Percentiles rank a stretch among this genome's conserved stretches.
Conservation (phyloP, 805 yeast species). For the Blastobotrys attinorum region DNA sequence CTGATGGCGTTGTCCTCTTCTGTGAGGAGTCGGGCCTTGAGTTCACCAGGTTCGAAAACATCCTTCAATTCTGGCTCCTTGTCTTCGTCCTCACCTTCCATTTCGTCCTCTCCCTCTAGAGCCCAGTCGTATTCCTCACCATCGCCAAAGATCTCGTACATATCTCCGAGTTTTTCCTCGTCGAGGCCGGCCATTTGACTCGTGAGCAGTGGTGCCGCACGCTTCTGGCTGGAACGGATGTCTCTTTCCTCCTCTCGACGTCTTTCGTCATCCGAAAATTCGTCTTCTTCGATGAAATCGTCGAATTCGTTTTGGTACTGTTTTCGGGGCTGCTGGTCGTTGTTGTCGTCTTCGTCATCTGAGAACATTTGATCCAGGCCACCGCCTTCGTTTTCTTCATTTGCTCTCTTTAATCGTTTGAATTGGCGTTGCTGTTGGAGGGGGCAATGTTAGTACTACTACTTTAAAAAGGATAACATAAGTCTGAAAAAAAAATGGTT, state of each 20-base stretch:
- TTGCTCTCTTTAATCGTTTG: constrained; percentile 73
- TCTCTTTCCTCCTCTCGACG: constrained; percentile 45
- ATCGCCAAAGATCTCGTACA: constrained; percentile 92
- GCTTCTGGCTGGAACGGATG: constrained; percentile 27
- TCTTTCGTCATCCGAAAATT: constrained; percentile 81
- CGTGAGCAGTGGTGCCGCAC: constrained; percentile 13
- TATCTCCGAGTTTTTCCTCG: constrained; percentile 84
- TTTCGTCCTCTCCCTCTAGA: constrained; percentile 70
- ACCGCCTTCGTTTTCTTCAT: constrained; percentile 26
- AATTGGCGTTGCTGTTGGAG: constrained; percentile 36
- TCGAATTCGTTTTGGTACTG: constrained; percentile 70
- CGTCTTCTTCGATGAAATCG: constrained; percentile 96
- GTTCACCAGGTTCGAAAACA: constrained; percentile 90
- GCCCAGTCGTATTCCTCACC: constrained; percentile 99
- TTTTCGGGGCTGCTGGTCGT: constrained; percentile 26
- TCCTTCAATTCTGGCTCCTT: constrained; percentile 58
- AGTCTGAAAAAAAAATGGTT: background rate
- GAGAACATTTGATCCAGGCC: constrained; percentile 66
- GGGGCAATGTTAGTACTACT: no score
- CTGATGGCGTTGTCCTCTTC: constrained; percentile 87
- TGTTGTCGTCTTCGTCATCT: constrained; percentile 39
- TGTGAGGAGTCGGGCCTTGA: constrained; percentile 83
- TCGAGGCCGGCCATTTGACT: constrained; percentile 47
- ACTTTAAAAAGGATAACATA: background rate
- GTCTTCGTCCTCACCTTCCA: constrained; percentile 28